These are phyloP conservation scores for Epicoccum nigrum DNA, from an alignment of 2,329 filamentous ascomycete species.

Conservation along the genomic window DNA sequence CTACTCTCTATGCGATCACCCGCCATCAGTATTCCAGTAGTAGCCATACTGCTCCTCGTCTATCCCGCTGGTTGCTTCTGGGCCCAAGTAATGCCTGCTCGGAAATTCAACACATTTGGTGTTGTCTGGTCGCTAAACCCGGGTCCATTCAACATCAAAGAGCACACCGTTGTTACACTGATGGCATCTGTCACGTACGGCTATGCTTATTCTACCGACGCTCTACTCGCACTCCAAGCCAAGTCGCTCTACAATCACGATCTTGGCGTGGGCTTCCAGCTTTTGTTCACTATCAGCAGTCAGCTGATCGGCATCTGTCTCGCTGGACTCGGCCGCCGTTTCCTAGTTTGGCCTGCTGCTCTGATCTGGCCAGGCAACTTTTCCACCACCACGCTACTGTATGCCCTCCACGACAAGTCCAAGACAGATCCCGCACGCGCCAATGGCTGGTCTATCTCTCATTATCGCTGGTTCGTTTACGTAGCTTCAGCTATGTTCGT, in stretches of 20 bases:
- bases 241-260: slow-evolving; percentile 74
- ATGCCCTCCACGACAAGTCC: slow-evolving; percentile 33
- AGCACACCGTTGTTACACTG: slow-evolving; percentile 66
- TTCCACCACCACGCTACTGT: slow-evolving; percentile 19
- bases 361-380: slow-evolving; percentile 3
- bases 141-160: slow-evolving; percentile 67
- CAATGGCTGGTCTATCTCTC: slow-evolving; percentile 32
- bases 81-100: slow-evolving; percentile 62
- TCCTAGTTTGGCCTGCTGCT: slow-evolving; percentile 9
- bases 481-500: slow-evolving; percentile 27
- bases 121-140: slow-evolving; percentile 63
- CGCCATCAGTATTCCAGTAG: slow-evolving; percentile 34
- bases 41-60: slow-evolving; percentile 47
- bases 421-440: slow-evolving; percentile 26
- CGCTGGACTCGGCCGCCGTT: slow-evolving; percentile 6
- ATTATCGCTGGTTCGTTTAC: slow-evolving; percentile 32
- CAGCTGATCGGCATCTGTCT: slow-evolving; percentile 9
- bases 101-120: slow-evolving; percentile 59
- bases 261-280: slow-evolving; percentile 30
- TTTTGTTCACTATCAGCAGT: slow-evolving; percentile 20
- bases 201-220: slow-evolving; percentile 74
- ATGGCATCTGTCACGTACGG: slow-evolving; percentile 65
- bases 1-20: slow-evolving; percentile 42
- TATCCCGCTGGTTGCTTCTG: slow-evolving; percentile 56
- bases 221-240: slow-evolving; percentile 64